Conservation (phyloP, 2,329 filamentous ascomycete species). For the Penicillium fuscoglaucum region DNA sequence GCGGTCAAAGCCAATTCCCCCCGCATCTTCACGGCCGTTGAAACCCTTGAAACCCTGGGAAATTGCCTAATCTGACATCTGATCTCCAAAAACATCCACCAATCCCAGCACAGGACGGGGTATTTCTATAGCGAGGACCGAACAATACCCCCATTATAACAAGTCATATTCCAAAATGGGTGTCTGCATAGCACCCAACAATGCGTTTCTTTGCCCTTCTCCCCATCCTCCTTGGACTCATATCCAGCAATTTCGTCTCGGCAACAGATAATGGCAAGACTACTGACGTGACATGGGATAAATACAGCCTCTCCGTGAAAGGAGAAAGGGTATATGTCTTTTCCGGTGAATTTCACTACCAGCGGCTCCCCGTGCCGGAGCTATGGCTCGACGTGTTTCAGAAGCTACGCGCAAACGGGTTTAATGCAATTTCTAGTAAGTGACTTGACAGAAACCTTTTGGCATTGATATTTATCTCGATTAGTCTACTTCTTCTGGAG, state of each 20-base stretch:
- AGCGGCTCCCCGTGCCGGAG: conserved; percentile 55
- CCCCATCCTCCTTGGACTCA: conserved; percentile 14
- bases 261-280: conserved; percentile 45
- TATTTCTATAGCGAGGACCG: conserved; percentile 27
- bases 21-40: conserved; percentile 12
- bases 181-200: background rate
- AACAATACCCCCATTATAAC: conserved; percentile 7
- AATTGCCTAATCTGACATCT: conserved; percentile 22
- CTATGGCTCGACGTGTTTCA: conserved; percentile 58
- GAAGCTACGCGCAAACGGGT: conserved; percentile 55
- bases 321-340: conserved; percentile 52
- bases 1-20: background rate
- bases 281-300: conserved; percentile 53
- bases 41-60: conserved; percentile 5
- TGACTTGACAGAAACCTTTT: background rate
- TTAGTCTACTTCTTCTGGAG: conserved; percentile 37
- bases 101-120: conserved; percentile 24
- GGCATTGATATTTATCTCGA: background rate
- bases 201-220: conserved; percentile 26
- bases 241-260: conserved; percentile 13
- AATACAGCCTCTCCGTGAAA: conserved; percentile 53
- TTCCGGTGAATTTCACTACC: conserved; percentile 56
- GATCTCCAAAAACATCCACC: conserved; percentile 29
- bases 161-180: background rate
- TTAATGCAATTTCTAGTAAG: conserved; percentile 51